A percentile compares a stretch with the other conserved stretches of the same genome.
phyloP scores from a whole-genome alignment of 2,329 filamentous ascomycete genomes.

The Fusarium nodosum region DNA sequence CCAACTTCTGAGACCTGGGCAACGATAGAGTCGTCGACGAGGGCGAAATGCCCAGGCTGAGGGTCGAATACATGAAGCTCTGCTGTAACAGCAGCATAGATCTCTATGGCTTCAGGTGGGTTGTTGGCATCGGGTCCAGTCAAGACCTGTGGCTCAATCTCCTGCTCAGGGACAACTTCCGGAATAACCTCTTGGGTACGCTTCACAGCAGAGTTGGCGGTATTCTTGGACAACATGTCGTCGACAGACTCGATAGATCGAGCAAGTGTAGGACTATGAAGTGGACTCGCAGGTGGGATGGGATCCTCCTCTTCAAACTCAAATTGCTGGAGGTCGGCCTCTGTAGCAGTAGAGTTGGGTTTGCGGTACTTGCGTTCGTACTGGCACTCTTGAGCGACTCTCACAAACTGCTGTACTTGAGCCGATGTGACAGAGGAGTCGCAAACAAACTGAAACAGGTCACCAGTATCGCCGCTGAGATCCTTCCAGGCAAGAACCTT shows the following conservation, averaged over 20 bases:
- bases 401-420: conserved; percentile 84
- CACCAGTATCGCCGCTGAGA: conserved; percentile 90
- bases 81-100: conserved; percentile 79
- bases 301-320: conserved; percentile 77
- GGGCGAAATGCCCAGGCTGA: conserved; percentile 83
- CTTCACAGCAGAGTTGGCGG: conserved; percentile 64
- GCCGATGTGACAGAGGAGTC: conserved; percentile 77
- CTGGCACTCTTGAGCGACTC: conserved; percentile 90
- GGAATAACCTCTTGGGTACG: conserved; percentile 53
- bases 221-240: conserved; percentile 65
- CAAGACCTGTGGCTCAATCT: conserved; percentile 49
- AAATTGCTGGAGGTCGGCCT: conserved; percentile 85
- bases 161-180: conserved; percentile 50
- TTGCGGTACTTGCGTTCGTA: conserved; percentile 96
- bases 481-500: conserved; percentile 95
- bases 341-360: conserved; percentile 82
- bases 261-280: conserved; percentile 69
- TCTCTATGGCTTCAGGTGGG: conserved; percentile 77
- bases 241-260: conserved; percentile 70
- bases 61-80: conserved; percentile 97
- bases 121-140: conserved; percentile 44
- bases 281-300: conserved; percentile 73
- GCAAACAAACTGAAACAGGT: conserved; percentile 98
- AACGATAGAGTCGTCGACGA: conserved; percentile 80
- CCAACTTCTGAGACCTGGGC: conserved; percentile 89